phyloP scores from a whole-genome alignment of 805 yeast genomes.

The Myxozyma monticola region DNA sequence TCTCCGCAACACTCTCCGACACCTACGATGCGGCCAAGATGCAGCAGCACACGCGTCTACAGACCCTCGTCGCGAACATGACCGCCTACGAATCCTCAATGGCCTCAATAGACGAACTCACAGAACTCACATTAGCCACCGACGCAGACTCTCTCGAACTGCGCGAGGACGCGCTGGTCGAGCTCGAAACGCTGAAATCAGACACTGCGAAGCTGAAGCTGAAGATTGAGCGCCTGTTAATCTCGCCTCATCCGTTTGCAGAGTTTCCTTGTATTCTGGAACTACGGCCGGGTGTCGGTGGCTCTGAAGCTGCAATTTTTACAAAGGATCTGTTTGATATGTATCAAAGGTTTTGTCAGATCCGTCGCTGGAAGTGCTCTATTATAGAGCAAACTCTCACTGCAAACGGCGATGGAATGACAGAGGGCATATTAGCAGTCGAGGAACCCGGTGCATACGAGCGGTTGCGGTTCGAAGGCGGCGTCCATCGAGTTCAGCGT shows the following conservation, averaged over 20 bases:
- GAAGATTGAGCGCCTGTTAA: conserved; percentile 46
- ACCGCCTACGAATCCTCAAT: conserved; percentile 17
- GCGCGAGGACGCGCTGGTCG: conserved; percentile 21
- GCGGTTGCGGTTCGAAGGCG: conserved; percentile 77
- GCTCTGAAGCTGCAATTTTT: conserved; percentile 87
- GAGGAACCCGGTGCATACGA: conserved; percentile 78
- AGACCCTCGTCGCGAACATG: conserved; percentile 8
- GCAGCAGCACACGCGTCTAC: conserved; percentile 13
- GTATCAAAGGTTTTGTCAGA: conserved; percentile 73
- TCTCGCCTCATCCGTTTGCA: conserved; percentile 76
- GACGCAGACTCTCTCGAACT: conserved; percentile 14
- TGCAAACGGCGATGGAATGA: conserved; percentile 56
- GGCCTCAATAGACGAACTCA: conserved; percentile 7
- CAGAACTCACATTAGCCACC: conserved; percentile 1
- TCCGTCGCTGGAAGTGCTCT: conserved; percentile 65
- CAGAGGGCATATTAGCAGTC: conserved; percentile 73
- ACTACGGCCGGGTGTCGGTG: conserved; percentile 94
- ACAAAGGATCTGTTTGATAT: conserved; percentile 75
- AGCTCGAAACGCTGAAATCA: conserved; percentile 5
- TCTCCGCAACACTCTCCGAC: conserved; percentile 18
- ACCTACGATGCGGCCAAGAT: conserved; percentile 27
- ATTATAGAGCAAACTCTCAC: conserved; percentile 58
- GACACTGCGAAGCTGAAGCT: not conserved
- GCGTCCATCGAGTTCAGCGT: conserved; percentile 94
- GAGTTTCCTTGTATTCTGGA: conserved; percentile 80